Conservation (phyloP, 2,329 filamentous ascomycete species). For the Monosporascus sp. region DNA sequence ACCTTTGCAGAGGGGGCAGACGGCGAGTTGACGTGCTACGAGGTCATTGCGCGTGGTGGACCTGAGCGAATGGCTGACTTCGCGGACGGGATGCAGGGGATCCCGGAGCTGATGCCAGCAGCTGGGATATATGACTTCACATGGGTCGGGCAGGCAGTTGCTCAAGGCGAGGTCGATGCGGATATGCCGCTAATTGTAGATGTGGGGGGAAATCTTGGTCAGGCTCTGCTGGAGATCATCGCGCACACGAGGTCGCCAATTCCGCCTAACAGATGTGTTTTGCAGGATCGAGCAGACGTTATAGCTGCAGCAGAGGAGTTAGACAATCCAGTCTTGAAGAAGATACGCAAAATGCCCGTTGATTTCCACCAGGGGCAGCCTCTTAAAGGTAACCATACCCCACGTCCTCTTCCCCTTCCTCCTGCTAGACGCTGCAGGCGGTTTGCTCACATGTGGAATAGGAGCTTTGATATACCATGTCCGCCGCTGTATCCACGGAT, state of each 20-base stretch:
- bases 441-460: constrained; percentile 1
- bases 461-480: constrained; percentile 28
- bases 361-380: constrained; percentile 26
- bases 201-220: constrained; percentile 26
- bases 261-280: constrained; percentile 17
- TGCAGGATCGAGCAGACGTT: constrained; percentile 26
- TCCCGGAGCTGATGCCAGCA: constrained; percentile 17
- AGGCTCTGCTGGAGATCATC: constrained; percentile 21
- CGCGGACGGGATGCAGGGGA: constrained; percentile 22
- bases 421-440: too few relatives aligned
- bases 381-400: constrained; percentile 19
- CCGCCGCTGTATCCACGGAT: constrained; percentile 29
- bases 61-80: constrained; percentile 16
- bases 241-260: constrained; percentile 15
- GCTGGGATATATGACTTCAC: constrained; percentile 23
- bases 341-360: constrained; percentile 18
- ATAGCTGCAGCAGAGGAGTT: constrained; percentile 11
- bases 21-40: constrained; percentile 17
- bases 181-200: constrained; percentile 24
- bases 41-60: constrained; percentile 18
- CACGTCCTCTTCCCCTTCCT: background rate
- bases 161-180: background rate
- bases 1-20: constrained; percentile 19
- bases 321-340: constrained; percentile 12
- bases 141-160: constrained; percentile 14